These are phyloP conservation scores for Cutaneotrichosporon sp. DNA, from an alignment of 1,284 basidiomycete genomes.

Conservation along the genomic window DNA sequence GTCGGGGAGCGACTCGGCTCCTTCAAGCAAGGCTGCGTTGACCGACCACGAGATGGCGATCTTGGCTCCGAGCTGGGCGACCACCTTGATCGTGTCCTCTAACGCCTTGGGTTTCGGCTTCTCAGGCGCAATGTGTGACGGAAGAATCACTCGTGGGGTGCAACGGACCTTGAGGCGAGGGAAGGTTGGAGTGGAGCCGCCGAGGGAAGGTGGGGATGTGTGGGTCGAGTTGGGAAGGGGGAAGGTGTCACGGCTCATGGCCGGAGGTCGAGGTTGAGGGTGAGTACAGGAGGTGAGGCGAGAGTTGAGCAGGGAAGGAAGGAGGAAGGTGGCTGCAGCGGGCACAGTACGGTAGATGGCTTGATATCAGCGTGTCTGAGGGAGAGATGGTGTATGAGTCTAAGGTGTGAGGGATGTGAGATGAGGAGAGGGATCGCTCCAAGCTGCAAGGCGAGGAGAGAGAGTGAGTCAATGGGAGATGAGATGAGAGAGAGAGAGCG, in stretches of 20 bases:
- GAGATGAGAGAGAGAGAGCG: no score
- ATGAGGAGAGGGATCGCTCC: neutral
- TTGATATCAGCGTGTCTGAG: neutral
- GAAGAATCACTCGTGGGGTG: conserved; percentile 18
- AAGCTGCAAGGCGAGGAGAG: neutral
- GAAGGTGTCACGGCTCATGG: neutral
- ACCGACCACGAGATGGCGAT: conserved; percentile 17
- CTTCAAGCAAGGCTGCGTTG: neutral
- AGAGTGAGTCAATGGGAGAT: no score
- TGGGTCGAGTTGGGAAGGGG: neutral
- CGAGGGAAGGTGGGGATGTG: neutral
- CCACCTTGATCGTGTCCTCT: conserved; percentile 28
- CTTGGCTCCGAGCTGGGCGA: conserved; percentile 26
- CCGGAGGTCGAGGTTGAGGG: neutral
- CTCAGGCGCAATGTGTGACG: conserved; percentile 20
- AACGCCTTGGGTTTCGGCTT: conserved; percentile 18
- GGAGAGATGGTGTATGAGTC: no score
- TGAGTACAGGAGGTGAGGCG: neutral
- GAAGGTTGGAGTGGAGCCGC: neutral
- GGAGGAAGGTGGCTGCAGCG: neutral
- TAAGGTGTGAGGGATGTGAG: conserved; percentile 1
- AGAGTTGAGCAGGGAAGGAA: neutral
- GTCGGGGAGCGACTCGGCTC: neutral
- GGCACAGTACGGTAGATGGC: neutral
- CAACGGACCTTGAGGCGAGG: conserved; percentile 23